phyloP scores from a whole-genome alignment of 495 filamentous ascomycete species.

The Neurospora sp. region DNA sequence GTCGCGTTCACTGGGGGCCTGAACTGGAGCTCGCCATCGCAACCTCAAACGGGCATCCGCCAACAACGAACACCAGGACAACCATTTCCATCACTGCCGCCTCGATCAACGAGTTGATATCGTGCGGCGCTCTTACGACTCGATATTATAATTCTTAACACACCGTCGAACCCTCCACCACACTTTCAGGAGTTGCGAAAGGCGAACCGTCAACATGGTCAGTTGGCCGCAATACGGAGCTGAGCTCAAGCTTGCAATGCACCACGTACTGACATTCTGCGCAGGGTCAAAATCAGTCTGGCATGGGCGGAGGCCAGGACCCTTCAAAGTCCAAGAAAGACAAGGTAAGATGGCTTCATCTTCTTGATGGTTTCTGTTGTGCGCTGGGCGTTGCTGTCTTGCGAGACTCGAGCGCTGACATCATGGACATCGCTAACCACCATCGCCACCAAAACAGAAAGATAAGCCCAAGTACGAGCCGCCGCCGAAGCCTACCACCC shows the following conservation, averaged over 20 bases:
- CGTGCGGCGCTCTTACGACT: not conserved
- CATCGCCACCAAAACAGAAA: constrained; percentile 51
- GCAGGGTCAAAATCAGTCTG: constrained; percentile 82
- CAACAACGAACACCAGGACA: not conserved
- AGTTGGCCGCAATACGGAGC: not conserved
- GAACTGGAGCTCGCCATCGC: not conserved
- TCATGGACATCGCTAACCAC: constrained; percentile 9
- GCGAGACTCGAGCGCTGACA: not conserved
- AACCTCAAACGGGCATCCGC: not conserved
- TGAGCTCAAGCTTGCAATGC: not conserved
- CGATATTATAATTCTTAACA: not conserved
- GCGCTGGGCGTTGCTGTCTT: not conserved
- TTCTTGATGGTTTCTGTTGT: constrained; percentile 1
- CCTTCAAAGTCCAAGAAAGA: constrained; percentile 74
- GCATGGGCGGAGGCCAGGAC: constrained; percentile 66
- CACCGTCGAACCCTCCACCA: not conserved
- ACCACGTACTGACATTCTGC: constrained; percentile 13
- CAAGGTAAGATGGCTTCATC: constrained; percentile 53
- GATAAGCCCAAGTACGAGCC: constrained; percentile 99
- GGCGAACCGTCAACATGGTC: constrained; percentile 18
- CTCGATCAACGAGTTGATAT: not conserved
- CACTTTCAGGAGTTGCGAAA: not conserved
- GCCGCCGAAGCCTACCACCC: constrained; percentile 90
- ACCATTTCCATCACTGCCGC: not conserved
- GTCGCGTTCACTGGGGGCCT: not conserved